phyloP scores from a whole-genome alignment of 2,329 filamentous ascomycete genomes.

The Stachybotrys elegans region DNA sequence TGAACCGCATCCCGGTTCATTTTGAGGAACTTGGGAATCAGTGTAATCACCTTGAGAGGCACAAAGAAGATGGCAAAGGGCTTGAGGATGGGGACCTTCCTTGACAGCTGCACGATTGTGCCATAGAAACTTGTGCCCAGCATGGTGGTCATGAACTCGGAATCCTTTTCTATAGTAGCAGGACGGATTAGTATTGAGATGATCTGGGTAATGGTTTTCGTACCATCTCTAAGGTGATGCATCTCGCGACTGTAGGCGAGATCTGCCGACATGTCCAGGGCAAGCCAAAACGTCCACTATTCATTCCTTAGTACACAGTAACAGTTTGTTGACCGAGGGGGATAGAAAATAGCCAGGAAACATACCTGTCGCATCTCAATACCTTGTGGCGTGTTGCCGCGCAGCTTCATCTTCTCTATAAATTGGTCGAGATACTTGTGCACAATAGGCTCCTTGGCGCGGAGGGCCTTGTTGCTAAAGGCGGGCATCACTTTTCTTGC shows the following conservation, averaged over 20 bases:
- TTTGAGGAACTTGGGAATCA: background rate
- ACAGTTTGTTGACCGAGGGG: background rate
- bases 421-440: background rate
- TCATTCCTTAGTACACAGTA: too few relatives aligned
- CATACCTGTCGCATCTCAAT: background rate
- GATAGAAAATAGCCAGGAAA: background rate
- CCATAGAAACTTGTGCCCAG: background rate
- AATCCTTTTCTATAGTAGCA: background rate
- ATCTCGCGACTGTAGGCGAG: background rate
- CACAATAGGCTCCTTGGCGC: background rate
- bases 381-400: background rate
- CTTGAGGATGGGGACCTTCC: background rate
- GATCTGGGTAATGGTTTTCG: background rate
- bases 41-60: background rate
- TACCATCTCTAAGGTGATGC: background rate
- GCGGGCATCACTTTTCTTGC: background rate
- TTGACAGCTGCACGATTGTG: background rate
- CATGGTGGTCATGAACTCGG: background rate
- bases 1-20: background rate
- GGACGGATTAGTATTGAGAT: background rate
- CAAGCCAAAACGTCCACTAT: background rate
- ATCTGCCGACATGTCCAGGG: background rate
- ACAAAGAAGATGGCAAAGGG: background rate
- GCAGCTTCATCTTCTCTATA: background rate
- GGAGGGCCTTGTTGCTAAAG: background rate